Percentiles rank a stretch among this genome's conserved stretches.
Evolutionary conservation across 345 rosid species (phyloP).

Genomic region (Camelina hispida): DNA sequence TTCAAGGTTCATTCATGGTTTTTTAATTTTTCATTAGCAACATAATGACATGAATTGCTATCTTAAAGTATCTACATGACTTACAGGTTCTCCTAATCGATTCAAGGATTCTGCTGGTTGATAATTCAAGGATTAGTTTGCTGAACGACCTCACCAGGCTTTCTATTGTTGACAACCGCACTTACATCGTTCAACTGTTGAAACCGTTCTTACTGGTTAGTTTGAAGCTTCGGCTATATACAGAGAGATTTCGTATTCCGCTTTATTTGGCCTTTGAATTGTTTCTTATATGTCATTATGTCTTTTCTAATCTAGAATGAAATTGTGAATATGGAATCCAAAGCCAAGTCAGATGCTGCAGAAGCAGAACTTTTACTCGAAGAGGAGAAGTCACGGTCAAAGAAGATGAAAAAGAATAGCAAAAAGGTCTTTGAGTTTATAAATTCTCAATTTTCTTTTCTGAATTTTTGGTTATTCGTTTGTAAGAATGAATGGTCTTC

Average conservation of each 20-base stretch:
- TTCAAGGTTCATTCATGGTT: conserved; percentile 17
- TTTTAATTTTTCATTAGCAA: conserved; percentile 5
- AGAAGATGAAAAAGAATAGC: conserved; percentile 23
- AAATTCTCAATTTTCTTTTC: background rate
- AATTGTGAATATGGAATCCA: conserved; percentile 10
- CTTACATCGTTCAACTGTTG: conserved; percentile 25
- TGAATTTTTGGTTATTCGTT: background rate
- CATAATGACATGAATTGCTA: background rate
- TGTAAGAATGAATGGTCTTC: conserved; percentile 31
- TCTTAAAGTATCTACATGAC: conserved; percentile 15
- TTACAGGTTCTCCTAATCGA: conserved; percentile 33
- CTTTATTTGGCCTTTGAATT: background rate
- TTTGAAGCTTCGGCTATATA: conserved; percentile 6
- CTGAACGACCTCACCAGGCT: conserved; percentile 27
- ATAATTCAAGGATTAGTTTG: conserved; percentile 34
- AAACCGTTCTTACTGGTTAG: conserved; percentile 39
- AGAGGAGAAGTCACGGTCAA: conserved; percentile 14
- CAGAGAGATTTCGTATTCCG: background rate
- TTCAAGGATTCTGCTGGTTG: conserved; percentile 32
- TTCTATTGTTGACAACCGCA: conserved; percentile 37
- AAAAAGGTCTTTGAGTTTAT: conserved; percentile 21
- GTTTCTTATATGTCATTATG: conserved; percentile 2
- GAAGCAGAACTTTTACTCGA: conserved; percentile 8
- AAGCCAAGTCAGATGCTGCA: conserved; percentile 26
- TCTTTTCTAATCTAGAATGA: conserved; percentile 7